Conservation (phyloP, 768 basidiomycete genomes). For the Pleurotus ostreatus region DNA sequence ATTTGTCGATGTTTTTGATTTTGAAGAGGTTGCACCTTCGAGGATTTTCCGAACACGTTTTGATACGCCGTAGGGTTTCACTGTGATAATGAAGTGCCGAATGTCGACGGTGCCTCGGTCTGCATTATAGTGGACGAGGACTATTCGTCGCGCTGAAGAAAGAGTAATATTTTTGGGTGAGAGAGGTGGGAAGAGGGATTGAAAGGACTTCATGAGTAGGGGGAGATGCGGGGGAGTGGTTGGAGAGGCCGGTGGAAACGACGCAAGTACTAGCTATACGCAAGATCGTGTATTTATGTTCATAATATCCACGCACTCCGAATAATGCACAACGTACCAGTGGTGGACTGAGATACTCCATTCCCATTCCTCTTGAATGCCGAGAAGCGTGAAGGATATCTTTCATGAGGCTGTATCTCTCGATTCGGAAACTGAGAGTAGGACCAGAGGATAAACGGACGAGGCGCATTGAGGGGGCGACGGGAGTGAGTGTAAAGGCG, state of each 20-base stretch:
- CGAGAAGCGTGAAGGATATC: conserved; percentile 68
- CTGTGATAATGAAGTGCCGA: conserved; percentile 92
- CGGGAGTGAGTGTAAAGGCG: conserved; percentile 83
- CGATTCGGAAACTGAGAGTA: conserved; percentile 88
- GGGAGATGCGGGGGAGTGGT: conserved; percentile 79
- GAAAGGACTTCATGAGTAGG: conserved; percentile 94
- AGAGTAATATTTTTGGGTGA: conserved; percentile 74
- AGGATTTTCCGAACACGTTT: conserved; percentile 86
- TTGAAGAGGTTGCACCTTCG: conserved; percentile 43
- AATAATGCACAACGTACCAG: conserved; percentile 49
- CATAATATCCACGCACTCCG: neutral
- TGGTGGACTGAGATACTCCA: conserved; percentile 91
- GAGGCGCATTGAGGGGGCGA: conserved; percentile 84
- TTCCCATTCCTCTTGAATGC: conserved; percentile 69
- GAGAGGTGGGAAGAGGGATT: conserved; percentile 93
- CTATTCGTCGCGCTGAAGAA: conserved; percentile 89
- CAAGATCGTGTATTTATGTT: neutral
- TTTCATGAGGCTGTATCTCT: conserved; percentile 89
- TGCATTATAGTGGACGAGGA: conserved; percentile 88
- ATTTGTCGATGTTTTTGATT: conserved; percentile 19
- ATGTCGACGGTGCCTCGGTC: conserved; percentile 85
- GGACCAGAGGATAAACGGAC: conserved; percentile 87
- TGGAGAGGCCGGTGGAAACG: conserved; percentile 73
- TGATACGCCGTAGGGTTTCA: conserved; percentile 92
- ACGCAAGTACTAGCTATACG: conserved; percentile 86